Base-by-base conservation (phyloP, 2,329 filamentous ascomycete species). In the Aureobasidium subglaciale region DNA sequence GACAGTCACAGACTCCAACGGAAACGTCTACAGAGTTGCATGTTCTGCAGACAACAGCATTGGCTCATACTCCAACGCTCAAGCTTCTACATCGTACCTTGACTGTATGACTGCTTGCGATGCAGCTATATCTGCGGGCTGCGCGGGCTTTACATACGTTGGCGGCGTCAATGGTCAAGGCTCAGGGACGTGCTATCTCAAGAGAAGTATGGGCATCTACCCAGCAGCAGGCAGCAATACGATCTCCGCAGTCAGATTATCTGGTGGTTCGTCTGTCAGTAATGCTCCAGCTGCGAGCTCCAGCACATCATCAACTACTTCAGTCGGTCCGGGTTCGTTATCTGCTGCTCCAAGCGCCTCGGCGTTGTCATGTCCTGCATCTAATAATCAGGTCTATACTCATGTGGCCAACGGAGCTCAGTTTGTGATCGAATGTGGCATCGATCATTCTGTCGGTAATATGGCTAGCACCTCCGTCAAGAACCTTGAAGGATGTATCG, bases 371-470 rank as follows among this genome's bases (percentile, higher is more conserved):
- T 65, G 62, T 53, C 61, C 62, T 4, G 57, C 54, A 3, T 60
- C 60, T 4, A 59, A 64, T 57, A 56, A 56, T 24, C 59, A 59
- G n/a, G 42, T 60, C 55, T 62, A 59, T 42, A 58, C 49, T 32
- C 43, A 59, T 32, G 55, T 56, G 10, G 48, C 52, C 1, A 59
- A 58, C 20, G 61, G 61, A 35, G 48, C 59, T n/a, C 57, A 56
- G 34, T 69, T 68, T 56, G 57, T 59, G 25, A 61, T 68, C 49
- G 66, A 65, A 34, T 67, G 66, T 56, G 62, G 58, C 27, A 61
- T 65, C 18, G 66, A 68, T 37, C 63, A 67, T 41, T 43, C 56
- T 9, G 64, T 59, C 5, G 66, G 65, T 29, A 64, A 68, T 55
- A 60, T 67, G 55, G 32, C 22, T 10, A 57, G 27, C 24, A 56